Percentiles rank a stretch among this genome's conserved stretches.
Conservation (phyloP, 345 rosid species). For the Eucalyptus shirleyi region DNA sequence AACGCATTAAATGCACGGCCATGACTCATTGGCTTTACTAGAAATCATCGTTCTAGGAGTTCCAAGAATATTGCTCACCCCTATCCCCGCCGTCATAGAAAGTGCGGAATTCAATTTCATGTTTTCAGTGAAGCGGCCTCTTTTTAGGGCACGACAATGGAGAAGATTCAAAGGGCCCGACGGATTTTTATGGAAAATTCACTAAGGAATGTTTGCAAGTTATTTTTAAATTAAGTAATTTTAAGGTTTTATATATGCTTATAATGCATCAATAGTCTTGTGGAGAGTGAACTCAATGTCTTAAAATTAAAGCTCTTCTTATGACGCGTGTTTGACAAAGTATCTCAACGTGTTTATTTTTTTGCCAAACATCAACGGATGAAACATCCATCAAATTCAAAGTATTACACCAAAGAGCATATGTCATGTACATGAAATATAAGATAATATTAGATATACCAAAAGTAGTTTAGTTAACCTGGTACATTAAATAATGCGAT, state of each 20-base stretch:
- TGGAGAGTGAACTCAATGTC: neutral
- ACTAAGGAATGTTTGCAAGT: neutral
- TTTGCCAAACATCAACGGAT: neutral
- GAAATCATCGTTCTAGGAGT: neutral
- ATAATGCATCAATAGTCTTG: neutral
- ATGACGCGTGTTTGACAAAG: neutral
- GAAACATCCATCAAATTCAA: neutral
- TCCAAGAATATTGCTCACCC: neutral
- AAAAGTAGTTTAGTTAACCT: neutral
- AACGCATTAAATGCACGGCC: neutral
- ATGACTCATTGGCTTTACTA: neutral
- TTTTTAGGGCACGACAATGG: neutral
- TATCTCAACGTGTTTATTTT: neutral
- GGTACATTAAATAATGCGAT: neutral
- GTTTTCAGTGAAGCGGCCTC: neutral
- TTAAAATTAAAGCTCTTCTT: neutral
- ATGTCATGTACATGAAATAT: neutral
- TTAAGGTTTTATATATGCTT: neutral
- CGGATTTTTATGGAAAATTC: neutral
- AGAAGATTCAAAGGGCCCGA: neutral
- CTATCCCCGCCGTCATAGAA: neutral
- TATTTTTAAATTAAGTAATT: neutral
- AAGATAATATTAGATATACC: neutral
- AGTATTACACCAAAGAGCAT: neutral
- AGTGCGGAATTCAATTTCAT: neutral